Evolutionary conservation across 208 protist species (phyloP), one percentile per base, ranked within the genome.

Genomic region (Kentomonas sorsogonicus): DNA sequence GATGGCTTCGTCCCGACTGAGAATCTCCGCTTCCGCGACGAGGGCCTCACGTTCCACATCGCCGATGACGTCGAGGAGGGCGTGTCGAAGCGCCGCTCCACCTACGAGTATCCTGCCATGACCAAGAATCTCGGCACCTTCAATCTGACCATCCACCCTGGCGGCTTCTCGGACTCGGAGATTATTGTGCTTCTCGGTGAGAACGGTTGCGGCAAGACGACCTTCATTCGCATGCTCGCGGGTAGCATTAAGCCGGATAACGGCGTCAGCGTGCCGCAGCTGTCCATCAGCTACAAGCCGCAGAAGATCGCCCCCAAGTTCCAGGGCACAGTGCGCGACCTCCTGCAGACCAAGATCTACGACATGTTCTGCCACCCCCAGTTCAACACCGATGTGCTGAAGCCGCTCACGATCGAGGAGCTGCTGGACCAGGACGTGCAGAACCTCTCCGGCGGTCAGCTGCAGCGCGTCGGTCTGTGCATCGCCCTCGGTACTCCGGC

Each of bases 201-300:
- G 74, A 99, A 99, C 77, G 99, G 99, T 63, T 99, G 97, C 25
- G 99, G 99, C 60, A 99, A 99, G 82, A 99, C 98, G 10, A 99
- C 98, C 0, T 99, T 99, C 77, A 99, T 99, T 71, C 90, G 94
- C 43, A 96, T 99, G 80, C 74, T 99, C 1, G 98, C 98, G 26
- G 97, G 98, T 57, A 71, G 96, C n/a, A 64, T 88, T 53, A 88
- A 92, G 64, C 86, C 93, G 23, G 93, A 97, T 62, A 83, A 94
- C 55, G 66, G 60, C 47, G 82, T 52, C 7, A 61, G 89, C 48
- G 79, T 99, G 18, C 98, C 98, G 15, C 72, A 97, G 66, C 75
- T 99, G 23, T 92, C 96, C 56, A 93, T 99, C 55, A 98, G 92
- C 57, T 99, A 99, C 90, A 99, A 99, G 76, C 99, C 98, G 44